A percentile compares a stretch with the other conserved stretches of the same genome.
Conservation (phyloP, 2,329 filamentous ascomycete species). For the Microsporum ferrugineum region DNA sequence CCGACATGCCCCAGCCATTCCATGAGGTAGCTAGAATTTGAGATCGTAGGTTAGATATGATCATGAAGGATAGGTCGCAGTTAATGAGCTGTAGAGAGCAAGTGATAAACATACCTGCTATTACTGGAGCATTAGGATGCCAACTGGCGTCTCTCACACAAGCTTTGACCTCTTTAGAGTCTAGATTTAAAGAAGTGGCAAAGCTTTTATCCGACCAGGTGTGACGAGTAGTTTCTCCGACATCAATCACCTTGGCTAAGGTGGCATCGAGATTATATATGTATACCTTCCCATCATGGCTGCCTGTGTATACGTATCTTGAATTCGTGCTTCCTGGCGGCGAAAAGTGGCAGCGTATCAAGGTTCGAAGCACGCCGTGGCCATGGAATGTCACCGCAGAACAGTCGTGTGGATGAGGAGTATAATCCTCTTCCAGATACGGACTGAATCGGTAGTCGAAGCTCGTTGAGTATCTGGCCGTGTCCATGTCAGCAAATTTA, state of each 20-base stretch:
- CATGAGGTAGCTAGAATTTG: slow-evolving; percentile 57
- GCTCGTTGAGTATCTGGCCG: slow-evolving; percentile 43
- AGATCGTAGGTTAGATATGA: slow-evolving; percentile 36
- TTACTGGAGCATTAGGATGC: slow-evolving; percentile 73
- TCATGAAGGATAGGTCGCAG: neutral
- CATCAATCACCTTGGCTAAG: slow-evolving; percentile 64
- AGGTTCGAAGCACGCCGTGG: slow-evolving; percentile 74
- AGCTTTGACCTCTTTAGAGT: slow-evolving; percentile 42
- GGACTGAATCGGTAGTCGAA: slow-evolving; percentile 53
- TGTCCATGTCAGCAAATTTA: slow-evolving; percentile 41
- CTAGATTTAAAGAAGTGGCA: neutral
- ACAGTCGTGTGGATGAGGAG: slow-evolving; percentile 70
- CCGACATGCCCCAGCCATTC: slow-evolving; percentile 63
- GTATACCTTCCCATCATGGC: slow-evolving; percentile 77
- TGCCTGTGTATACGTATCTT: slow-evolving; percentile 86
- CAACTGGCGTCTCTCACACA: slow-evolving; percentile 81
- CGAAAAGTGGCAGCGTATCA: slow-evolving; percentile 92
- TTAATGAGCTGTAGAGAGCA: neutral
- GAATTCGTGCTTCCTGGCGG: slow-evolving; percentile 76
- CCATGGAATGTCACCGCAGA: slow-evolving; percentile 88
- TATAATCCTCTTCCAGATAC: slow-evolving; percentile 44
- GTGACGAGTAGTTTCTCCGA: slow-evolving; percentile 56
- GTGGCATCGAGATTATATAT: slow-evolving; percentile 93
- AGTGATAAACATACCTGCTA: slow-evolving; percentile 47
- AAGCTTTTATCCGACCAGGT: slow-evolving; percentile 43